phyloP scores from a whole-genome alignment of 2,329 filamentous ascomycete genomes.

The Aphanocladium album region DNA sequence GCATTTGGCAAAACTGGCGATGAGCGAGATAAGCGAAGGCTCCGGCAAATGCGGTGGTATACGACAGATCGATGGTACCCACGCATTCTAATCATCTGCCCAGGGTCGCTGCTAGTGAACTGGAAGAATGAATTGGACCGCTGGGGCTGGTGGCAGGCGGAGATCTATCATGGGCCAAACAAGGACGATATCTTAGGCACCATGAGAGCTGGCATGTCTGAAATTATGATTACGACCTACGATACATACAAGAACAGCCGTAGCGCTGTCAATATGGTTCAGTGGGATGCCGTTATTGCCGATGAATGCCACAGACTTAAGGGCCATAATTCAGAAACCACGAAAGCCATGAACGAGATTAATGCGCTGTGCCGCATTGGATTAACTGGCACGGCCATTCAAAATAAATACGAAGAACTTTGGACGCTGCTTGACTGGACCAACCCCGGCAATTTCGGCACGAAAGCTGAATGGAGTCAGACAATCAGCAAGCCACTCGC shows the following conservation, averaged over 20 bases:
- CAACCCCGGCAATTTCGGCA: constrained; percentile 68
- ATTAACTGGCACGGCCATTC: constrained; percentile 90
- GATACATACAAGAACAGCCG: constrained; percentile 78
- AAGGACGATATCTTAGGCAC: constrained; percentile 68
- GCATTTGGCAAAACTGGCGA: constrained; percentile 94
- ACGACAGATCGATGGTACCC: constrained; percentile 63
- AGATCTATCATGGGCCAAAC: constrained; percentile 67
- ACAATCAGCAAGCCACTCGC: constrained; percentile 76
- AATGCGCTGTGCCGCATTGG: constrained; percentile 92
- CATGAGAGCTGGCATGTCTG: constrained; percentile 69
- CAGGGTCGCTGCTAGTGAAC: constrained; percentile 81
- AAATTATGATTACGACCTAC: constrained; percentile 94
- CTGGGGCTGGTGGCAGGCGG: constrained; percentile 95
- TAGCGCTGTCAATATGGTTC: constrained; percentile 70
- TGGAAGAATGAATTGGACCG: constrained; percentile 81
- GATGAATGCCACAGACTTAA: constrained; percentile 94
- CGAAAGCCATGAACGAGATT: constrained; percentile 80
- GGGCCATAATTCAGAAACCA: constrained; percentile 69
- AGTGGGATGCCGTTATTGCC: constrained; percentile 91
- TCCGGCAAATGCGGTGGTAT: constrained; percentile 74
- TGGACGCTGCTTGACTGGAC: constrained; percentile 98
- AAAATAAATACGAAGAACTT: constrained; percentile 95
- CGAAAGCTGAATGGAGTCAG: constrained; percentile 68
- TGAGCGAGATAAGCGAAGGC: constrained; percentile 75
- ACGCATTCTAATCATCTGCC: constrained; percentile 78